A percentile compares a stretch with the other conserved stretches of the same genome.
phyloP scores from a whole-genome alignment of 345 rosid species.

The Sisymbrium altissimum region DNA sequence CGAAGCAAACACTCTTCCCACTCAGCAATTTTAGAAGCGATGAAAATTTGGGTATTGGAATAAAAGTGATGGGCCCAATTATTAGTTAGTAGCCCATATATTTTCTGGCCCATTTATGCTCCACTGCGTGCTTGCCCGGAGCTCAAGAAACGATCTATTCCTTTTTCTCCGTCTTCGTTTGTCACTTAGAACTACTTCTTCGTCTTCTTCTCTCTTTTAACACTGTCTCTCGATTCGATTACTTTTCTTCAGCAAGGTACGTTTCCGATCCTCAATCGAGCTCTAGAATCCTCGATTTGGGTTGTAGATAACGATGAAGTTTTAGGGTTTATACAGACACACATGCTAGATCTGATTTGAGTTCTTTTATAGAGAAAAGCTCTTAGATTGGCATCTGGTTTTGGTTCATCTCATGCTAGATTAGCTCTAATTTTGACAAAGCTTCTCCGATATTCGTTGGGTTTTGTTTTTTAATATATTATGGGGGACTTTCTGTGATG shows the following conservation, averaged over 20 bases:
- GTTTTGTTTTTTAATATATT: not conserved
- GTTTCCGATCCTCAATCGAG: not conserved
- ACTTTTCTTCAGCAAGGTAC: constrained; percentile 24
- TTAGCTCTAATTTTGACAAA: not conserved
- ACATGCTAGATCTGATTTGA: constrained; percentile 24
- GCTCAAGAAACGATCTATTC: constrained; percentile 36
- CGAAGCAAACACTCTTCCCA: no score
- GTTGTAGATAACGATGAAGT: not conserved
- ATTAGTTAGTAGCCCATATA: not conserved
- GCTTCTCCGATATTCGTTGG: not conserved
- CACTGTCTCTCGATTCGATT: constrained; percentile 16
- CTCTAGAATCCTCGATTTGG: not conserved
- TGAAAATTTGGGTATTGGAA: not conserved
- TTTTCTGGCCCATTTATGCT: no score
- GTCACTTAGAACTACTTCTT: not conserved
- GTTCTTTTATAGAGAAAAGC: not conserved
- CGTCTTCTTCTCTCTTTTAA: not conserved
- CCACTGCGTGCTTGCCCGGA: no score
- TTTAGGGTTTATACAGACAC: not conserved
- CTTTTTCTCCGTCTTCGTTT: constrained; percentile 2
- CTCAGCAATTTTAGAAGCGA: not conserved
- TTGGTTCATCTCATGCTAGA: not conserved
- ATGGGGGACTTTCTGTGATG: not conserved
- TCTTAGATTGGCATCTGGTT: not conserved
- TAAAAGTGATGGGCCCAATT: constrained; percentile 2